Conservation (phyloP, 208 protist genomes). For the Leishmania aethiopica region DNA sequence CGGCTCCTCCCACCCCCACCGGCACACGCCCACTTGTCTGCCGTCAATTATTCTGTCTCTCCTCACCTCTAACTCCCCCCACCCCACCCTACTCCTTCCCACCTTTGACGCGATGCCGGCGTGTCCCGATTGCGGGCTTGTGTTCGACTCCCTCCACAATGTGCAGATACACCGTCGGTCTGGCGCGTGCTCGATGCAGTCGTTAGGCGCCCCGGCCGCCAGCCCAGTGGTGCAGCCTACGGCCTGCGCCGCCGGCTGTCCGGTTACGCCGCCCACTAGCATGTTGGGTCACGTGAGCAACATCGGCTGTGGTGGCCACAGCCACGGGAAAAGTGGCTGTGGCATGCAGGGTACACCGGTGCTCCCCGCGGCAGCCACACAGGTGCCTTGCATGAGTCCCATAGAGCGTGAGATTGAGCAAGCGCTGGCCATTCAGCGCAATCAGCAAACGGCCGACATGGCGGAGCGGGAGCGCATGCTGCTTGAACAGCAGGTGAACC, state of each 20-base stretch:
- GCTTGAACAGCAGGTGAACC: conserved; percentile 51
- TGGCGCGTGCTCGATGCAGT: conserved; percentile 11
- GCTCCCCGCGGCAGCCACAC: not conserved
- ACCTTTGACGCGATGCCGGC: conserved; percentile 31
- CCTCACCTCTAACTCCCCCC: not conserved
- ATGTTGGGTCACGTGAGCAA: not conserved
- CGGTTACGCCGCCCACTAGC: not conserved
- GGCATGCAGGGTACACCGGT: conserved; percentile 6
- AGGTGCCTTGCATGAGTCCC: conserved; percentile 9
- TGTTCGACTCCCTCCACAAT: conserved; percentile 40
- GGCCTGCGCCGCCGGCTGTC: not conserved
- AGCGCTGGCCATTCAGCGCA: conserved; percentile 36
- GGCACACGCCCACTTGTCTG: not conserved
- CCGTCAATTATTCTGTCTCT: not conserved
- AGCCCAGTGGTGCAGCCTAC: not conserved
- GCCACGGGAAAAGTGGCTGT: not conserved
- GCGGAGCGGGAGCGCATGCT: conserved; percentile 33
- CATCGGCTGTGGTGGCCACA: not conserved
- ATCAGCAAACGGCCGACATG: conserved; percentile 33
- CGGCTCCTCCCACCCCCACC: not conserved
- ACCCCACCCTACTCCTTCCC: not conserved
- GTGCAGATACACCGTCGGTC: conserved; percentile 36
- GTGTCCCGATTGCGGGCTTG: conserved; percentile 55
- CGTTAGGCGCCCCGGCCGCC: not conserved
- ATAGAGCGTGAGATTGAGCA: conserved; percentile 36